Evolutionary conservation across 768 basidiomycete species (phyloP).

Genomic region (Lactifluus subvellereus): DNA sequence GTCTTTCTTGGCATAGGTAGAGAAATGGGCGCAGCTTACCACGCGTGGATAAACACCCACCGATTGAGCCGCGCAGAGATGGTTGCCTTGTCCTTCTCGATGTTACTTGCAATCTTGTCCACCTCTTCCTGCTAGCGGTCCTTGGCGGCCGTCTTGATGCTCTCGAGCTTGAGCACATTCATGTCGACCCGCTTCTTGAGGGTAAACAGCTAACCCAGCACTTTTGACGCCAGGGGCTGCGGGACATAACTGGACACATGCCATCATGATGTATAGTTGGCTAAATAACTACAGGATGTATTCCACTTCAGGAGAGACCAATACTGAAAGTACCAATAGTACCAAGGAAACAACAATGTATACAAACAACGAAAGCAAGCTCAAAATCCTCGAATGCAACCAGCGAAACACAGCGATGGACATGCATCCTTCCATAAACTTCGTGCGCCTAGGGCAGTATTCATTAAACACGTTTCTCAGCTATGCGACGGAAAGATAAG

Average conservation of each 20-base stretch:
- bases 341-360: not conserved
- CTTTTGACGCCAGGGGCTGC: not conserved
- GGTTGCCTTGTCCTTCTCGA: constrained; percentile 81
- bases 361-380: not conserved
- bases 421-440: not conserved
- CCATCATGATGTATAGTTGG: not conserved
- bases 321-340: not conserved
- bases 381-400: too few species aligned
- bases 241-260: not conserved
- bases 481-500: not conserved
- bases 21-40: constrained; percentile 41
- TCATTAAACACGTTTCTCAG: constrained; percentile 8
- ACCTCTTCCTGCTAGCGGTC: constrained; percentile 85
- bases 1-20: too few species aligned
- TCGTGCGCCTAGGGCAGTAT: not conserved
- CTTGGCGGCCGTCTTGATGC: constrained; percentile 60
- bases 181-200: constrained; percentile 80
- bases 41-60: constrained; percentile 82
- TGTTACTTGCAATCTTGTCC: constrained; percentile 60
- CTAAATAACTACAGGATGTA: not conserved
- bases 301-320: not conserved
- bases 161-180: constrained; percentile 71
- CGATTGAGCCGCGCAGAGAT: constrained; percentile 71
- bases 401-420: too few species aligned
- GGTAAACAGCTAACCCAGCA: constrained; percentile 4